These are phyloP conservation scores for Rhizophagus sp. DNA, from an alignment of 192 early-diverging fungal species.

Conservation along the genomic window DNA sequence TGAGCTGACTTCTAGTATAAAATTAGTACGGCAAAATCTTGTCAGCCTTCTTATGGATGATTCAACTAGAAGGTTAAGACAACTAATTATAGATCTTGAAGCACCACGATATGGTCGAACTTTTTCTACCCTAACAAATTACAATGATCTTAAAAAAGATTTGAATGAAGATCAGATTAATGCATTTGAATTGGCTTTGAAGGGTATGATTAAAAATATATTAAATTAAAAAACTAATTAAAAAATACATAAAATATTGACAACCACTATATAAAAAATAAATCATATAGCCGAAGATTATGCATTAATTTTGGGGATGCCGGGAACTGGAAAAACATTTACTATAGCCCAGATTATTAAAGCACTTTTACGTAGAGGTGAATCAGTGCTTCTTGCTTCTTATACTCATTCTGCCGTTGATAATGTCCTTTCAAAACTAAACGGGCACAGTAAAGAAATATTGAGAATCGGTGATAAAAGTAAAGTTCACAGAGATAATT, in stretches of 20 bases:
- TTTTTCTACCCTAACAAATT: background rate
- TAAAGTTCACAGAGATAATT: conserved; percentile 58
- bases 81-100: conserved; percentile 79
- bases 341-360: conserved; percentile 81
- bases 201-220: conserved; percentile 33
- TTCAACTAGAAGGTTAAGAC: conserved; percentile 51
- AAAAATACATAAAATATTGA: background rate
- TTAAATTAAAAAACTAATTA: background rate
- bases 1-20: conserved; percentile 70
- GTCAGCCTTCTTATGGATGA: conserved; percentile 64
- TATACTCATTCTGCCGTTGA: conserved; percentile 95
- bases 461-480: conserved; percentile 73
- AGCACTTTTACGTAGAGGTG: conserved; percentile 62
- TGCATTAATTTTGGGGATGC: conserved; percentile 92
- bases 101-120: conserved; percentile 59
- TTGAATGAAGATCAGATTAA: conserved; percentile 75
- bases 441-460: conserved; percentile 61
- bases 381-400: conserved; percentile 82
- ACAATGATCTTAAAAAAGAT: conserved; percentile 26
- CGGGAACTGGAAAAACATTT: conserved; percentile 95
- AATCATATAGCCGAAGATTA: conserved; percentile 71
- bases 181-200: conserved; percentile 72
- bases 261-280: background rate
- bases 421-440: conserved; percentile 87
- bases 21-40: conserved; percentile 72